Percentiles rank a stretch among this genome's conserved stretches.
Conservation (phyloP, 1,284 basidiomycete genomes). For the Cronartium ribicola region DNA sequence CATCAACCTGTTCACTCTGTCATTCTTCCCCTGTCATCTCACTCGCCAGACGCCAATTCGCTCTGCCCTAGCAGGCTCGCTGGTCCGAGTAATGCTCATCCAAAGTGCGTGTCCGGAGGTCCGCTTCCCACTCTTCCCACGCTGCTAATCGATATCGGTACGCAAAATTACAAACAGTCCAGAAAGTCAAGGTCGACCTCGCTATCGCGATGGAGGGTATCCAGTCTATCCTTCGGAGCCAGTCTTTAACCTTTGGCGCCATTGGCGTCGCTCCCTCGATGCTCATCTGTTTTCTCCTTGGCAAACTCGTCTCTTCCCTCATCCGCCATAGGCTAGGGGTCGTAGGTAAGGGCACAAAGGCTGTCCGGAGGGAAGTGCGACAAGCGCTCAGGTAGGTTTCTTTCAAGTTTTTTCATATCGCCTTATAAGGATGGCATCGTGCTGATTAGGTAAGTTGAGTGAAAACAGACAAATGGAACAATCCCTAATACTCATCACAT, state of each 20-base stretch:
- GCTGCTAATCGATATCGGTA: not conserved
- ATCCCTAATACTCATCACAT: conserved; percentile 21
- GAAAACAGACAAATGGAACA: conserved; percentile 23
- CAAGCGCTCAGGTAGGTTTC: conserved; percentile 26
- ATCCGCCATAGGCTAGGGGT: conserved; percentile 17
- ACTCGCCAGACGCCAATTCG: conserved; percentile 63
- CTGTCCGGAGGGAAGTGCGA: conserved; percentile 29
- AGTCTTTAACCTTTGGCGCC: conserved; percentile 94
- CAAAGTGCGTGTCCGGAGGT: conserved; percentile 82
- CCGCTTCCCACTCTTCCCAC: not conserved
- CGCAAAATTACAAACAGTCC: not conserved
- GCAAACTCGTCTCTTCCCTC: conserved; percentile 44
- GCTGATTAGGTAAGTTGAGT: not conserved
- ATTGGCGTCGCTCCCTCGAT: conserved; percentile 91
- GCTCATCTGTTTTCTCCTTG: conserved; percentile 68
- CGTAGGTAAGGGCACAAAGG: conserved; percentile 35
- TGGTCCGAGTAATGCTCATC: conserved; percentile 80
- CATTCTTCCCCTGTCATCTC: too few species aligned
- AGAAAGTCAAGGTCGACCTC: conserved; percentile 59
- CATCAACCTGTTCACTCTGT: too few species aligned
- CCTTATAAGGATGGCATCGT: not conserved
- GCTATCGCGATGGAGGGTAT: conserved; percentile 78
- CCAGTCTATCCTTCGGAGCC: conserved; percentile 86
- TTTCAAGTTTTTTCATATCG: not conserved
- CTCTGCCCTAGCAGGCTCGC: conserved; percentile 72